Percentiles rank a stretch among this genome's conserved stretches.
These are phyloP conservation scores for Cladosporium sp. DNA, from an alignment of 2,329 filamentous ascomycete species.

Conservation along the genomic window DNA sequence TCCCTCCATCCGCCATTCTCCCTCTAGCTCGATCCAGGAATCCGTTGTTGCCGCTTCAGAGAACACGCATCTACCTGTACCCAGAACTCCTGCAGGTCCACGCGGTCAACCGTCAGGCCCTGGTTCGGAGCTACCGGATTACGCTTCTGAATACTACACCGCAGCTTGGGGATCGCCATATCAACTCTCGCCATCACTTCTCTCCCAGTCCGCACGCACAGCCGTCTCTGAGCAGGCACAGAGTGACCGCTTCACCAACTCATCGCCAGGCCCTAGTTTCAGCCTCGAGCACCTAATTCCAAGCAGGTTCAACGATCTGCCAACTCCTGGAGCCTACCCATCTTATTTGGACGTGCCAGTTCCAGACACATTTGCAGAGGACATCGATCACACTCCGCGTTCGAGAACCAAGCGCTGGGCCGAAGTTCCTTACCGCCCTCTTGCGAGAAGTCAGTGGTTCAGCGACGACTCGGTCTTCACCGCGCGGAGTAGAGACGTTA, in stretches of 20 bases:
- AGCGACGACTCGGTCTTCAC: slow-evolving; percentile 72
- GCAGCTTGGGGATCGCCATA: slow-evolving; percentile 93
- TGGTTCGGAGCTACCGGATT: slow-evolving; percentile 18
- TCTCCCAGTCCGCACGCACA: slow-evolving; percentile 29
- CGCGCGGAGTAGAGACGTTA: slow-evolving; percentile 15
- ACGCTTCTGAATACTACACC: slow-evolving; percentile 48
- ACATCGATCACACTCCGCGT: slow-evolving; percentile 25
- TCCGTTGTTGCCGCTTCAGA: neutral
- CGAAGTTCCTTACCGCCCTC: slow-evolving; percentile 34
- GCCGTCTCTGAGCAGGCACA: slow-evolving; percentile 27
- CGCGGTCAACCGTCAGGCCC: slow-evolving; percentile 3
- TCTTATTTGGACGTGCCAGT: slow-evolving; percentile 10
- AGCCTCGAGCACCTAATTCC: slow-evolving; percentile 33
- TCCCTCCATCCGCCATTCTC: neutral
- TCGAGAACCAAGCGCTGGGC: slow-evolving; percentile 31
- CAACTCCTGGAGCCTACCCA: slow-evolving; percentile 15
- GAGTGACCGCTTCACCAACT: slow-evolving; percentile 26
- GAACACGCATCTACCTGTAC: slow-evolving; percentile 2
- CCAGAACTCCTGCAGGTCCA: slow-evolving; percentile 1
- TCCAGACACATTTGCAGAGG: slow-evolving; percentile 17
- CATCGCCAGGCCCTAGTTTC: slow-evolving; percentile 29
- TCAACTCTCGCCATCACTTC: slow-evolving; percentile 55
- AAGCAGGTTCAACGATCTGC: slow-evolving; percentile 24
- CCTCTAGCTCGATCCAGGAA: neutral
- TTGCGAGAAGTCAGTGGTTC: slow-evolving; percentile 80